A percentile compares a stretch with the other conserved stretches of the same genome.
Evolutionary conservation across 331 rosid species (phyloP).

Genomic region (Malus hybrid): DNA sequence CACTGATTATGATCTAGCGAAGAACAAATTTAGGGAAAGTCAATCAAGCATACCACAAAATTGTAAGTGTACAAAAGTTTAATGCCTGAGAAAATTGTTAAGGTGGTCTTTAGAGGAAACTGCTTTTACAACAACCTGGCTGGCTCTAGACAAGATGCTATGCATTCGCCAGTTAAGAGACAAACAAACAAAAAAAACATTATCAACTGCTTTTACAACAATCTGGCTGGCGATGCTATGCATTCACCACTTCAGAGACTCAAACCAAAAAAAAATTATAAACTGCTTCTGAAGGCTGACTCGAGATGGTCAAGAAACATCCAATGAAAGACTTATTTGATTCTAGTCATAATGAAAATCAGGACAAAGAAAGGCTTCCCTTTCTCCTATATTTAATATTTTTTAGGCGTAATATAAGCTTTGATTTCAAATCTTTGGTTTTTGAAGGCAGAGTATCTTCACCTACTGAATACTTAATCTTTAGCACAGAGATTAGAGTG

Average conservation of each 20-base stretch:
- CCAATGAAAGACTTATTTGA: not conserved
- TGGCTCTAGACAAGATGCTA: too few relatives aligned
- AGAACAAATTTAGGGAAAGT: not conserved
- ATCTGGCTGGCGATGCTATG: not conserved
- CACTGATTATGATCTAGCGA: not conserved
- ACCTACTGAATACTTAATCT: not conserved
- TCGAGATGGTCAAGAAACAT: not conserved
- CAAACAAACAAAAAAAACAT: too few relatives aligned
- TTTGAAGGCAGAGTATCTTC: not conserved
- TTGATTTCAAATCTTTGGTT: too few relatives aligned
- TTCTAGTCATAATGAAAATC: not conserved
- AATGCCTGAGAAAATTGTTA: not conserved
- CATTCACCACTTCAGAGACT: not conserved
- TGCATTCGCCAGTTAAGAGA: too few relatives aligned
- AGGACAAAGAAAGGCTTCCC: not conserved
- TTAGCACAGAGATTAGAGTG: not conserved
- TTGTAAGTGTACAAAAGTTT: not conserved
- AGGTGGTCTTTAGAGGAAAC: not conserved
- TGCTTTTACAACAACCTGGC: not conserved
- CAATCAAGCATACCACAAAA: not conserved
- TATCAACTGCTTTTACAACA: too few relatives aligned
- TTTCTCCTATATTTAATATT: too few relatives aligned
- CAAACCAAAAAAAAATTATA: not conserved
- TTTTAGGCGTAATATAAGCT: not conserved
- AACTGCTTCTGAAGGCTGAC: not conserved